Conservation (phyloP, 495 filamentous ascomycete genomes). For the Penicillium parvum region DNA sequence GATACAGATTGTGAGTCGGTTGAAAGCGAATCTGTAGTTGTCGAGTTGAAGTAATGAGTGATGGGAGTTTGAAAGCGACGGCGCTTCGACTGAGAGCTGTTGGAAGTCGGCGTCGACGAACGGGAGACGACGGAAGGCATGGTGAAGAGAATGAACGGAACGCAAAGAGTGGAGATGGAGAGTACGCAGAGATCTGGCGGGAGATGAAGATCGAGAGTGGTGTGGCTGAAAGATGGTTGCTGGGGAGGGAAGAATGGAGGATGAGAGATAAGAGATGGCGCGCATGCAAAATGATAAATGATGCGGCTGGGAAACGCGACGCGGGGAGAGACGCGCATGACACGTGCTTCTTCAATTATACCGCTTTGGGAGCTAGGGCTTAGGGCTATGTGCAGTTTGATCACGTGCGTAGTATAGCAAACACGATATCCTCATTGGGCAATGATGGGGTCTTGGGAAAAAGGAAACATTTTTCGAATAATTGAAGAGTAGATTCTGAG, state of each 20-base stretch:
- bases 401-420: neutral
- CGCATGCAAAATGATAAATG: no score
- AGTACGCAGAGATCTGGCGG: neutral
- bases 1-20: conserved; percentile 23
- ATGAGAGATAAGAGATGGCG: conserved; percentile 10
- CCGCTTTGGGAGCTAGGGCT: conserved; percentile 21
- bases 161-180: conserved; percentile 3
- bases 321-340: conserved; percentile 17
- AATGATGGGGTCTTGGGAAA: no score
- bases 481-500: no score
- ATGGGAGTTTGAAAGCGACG: conserved; percentile 47
- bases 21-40: conserved; percentile 10
- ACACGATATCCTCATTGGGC: neutral
- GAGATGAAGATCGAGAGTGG: neutral
- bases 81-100: conserved; percentile 34
- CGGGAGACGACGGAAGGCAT: conserved; percentile 13
- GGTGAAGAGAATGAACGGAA: conserved; percentile 1
- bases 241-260: conserved; percentile 12
- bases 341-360: conserved; percentile 21
- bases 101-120: conserved; percentile 13
- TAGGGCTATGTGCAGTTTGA: conserved; percentile 8
- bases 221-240: neutral
- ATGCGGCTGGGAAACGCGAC: conserved; percentile 18
- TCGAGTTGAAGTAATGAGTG: conserved; percentile 38
- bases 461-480: no score